Percentiles rank a stretch among this genome's conserved stretches.
These are phyloP conservation scores for Spirogloea muscicola DNA, from an alignment of 139 green algal genomes.

Conservation along the genomic window DNA sequence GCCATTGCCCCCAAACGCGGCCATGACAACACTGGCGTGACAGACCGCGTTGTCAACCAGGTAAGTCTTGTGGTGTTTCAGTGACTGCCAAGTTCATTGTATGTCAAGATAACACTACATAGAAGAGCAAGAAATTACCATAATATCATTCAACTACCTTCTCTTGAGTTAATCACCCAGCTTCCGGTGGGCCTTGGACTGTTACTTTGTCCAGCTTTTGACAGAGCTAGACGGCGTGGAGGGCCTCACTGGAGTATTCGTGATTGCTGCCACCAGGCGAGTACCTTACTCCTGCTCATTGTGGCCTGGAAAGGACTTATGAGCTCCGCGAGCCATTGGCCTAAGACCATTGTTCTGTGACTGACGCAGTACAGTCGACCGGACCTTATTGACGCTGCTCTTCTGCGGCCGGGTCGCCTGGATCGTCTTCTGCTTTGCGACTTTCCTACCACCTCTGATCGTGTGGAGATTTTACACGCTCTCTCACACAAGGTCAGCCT, in stretches of 20 bases:
- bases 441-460: constrained; percentile 39
- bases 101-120: too few species aligned
- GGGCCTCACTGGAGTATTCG: constrained; percentile 76
- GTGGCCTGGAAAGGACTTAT: background rate
- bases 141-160: too few species aligned
- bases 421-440: constrained; percentile 48
- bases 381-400: constrained; percentile 52
- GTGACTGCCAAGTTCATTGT: too few species aligned
- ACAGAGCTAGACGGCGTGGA: constrained; percentile 97
- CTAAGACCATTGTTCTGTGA: too few species aligned
- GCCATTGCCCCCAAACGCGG: constrained; percentile 87
- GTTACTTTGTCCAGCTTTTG: too few species aligned
- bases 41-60: constrained; percentile 93
- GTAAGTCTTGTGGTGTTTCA: too few species aligned
- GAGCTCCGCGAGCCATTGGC: background rate
- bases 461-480: constrained; percentile 41
- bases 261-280: constrained; percentile 88
- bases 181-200: too few species aligned
- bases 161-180: too few species aligned
- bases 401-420: constrained; percentile 50
- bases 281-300: background rate
- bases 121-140: too few species aligned
- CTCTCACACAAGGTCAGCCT: constrained; percentile 9
- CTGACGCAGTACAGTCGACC: too few species aligned
- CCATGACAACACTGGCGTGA: constrained; percentile 90